A percentile compares a stretch with the other conserved stretches of the same genome.
phyloP scores from a whole-genome alignment of 768 basidiomycete species.

The Termitomyces eurrhizus region DNA sequence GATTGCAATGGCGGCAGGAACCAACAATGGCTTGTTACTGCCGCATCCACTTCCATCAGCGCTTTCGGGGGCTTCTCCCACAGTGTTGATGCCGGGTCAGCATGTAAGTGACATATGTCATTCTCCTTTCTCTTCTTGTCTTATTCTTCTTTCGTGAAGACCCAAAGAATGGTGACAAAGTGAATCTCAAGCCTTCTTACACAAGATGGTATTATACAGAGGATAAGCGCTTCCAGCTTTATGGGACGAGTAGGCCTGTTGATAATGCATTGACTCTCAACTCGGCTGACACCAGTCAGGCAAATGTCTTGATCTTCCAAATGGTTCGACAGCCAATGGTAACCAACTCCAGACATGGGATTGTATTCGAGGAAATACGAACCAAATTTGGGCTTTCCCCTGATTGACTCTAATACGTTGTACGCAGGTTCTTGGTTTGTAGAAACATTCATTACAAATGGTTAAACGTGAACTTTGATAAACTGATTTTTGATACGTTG shows the following conservation, averaged over 20 bases:
- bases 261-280: background rate
- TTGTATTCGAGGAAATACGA: conserved; percentile 20
- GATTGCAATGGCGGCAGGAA: conserved; percentile 30
- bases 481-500: background rate
- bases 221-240: conserved; percentile 23
- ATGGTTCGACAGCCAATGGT: conserved; percentile 22
- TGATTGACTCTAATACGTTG: background rate
- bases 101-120: conserved; percentile 11
- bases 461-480: background rate
- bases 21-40: conserved; percentile 29
- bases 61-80: conserved; percentile 21
- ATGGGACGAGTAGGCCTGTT: conserved; percentile 15
- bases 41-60: conserved; percentile 23
- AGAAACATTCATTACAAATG: background rate
- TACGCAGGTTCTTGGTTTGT: background rate
- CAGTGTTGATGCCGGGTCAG: conserved; percentile 33
- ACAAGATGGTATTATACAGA: conserved; percentile 26
- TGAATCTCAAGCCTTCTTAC: conserved; percentile 27
- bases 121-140: background rate
- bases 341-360: conserved; percentile 26
- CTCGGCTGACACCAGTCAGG: conserved; percentile 8
- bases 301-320: conserved; percentile 24
- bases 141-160: conserved; percentile 4
- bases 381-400: conserved; percentile 24
- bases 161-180: conserved; percentile 25